Base-by-base conservation (phyloP, 495 filamentous ascomycete genomes). In the Jackrogersella minutella region DNA sequence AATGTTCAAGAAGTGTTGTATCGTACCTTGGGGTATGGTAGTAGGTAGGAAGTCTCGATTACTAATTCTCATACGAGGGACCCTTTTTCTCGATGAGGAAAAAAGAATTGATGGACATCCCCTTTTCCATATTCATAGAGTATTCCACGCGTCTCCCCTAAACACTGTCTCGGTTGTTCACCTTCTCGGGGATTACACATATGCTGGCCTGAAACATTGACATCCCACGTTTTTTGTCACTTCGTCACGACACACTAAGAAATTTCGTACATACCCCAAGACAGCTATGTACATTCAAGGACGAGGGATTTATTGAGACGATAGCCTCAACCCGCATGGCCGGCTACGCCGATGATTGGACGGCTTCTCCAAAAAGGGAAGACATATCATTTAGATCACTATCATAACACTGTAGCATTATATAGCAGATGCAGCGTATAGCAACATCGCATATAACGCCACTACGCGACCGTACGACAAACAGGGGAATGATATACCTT, bases 261-360 rank as follows among this genome's bases (percentile, higher is more conserved):
- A 3, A 34, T 54, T 54, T 26, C 66, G 21, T 52, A 44, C 51
- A 51, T 62, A 57, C 17, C 49, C 17, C 39, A 31, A 37, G 50
- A 44, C 43, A 28, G 49, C 16, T 33, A 59, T 49, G 43, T 51
- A 47, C 44, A 59, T 49, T 36, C 43, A 47, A 49, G 33, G 50
- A 56, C 66, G 66, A 69, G 66, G 61, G 43, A 65, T 69, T 69
- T 69, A 69, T 46, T 58, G 66, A 61, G 54, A 56, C 66, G 49
- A 64, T 39, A 65, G 66, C 66, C 66, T 57, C 66, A 65, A 57
- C 66, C 61, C 61, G 61, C 66, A 69, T 69, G 61, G 56, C 22
- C 57, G 61, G 66, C 61, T 52, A 60, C 28, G 51, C 36, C 43
- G 51, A 9, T 69, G 66, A 69, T 69, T 69, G 61, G 66, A 10